phyloP scores from a whole-genome alignment of 495 filamentous ascomycete species.

The Neurospora cerealis region DNA sequence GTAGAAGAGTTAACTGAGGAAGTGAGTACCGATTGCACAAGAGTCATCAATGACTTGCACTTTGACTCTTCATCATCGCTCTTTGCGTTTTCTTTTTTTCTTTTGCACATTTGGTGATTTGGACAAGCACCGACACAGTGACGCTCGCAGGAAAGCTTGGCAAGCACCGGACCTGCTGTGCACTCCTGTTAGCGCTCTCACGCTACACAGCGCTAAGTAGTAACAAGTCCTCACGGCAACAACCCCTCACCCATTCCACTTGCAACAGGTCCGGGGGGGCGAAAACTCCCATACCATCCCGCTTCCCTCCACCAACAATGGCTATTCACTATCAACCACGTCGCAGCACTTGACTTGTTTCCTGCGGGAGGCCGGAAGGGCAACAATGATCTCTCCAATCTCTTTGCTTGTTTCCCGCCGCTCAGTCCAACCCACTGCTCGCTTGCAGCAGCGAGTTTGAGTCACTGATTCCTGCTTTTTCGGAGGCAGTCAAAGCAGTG shows the following conservation, averaged over 20 bases:
- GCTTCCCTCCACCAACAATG: background rate
- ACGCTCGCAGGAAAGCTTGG: background rate
- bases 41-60: no score
- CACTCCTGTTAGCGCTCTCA: background rate
- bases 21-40: no score
- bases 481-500: background rate
- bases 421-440: background rate
- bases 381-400: background rate
- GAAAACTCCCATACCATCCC: background rate
- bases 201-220: accelerated
- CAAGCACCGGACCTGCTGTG: background rate
- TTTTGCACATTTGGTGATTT: background rate
- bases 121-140: background rate
- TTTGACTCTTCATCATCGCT: background rate
- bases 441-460: background rate
- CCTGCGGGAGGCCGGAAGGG: background rate
- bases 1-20: no score
- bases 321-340: background rate
- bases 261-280: background rate
- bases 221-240: background rate
- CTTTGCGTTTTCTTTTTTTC: background rate
- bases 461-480: background rate
- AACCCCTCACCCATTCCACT: background rate
- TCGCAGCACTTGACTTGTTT: background rate
- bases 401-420: background rate